Evolutionary conservation across 108 stramenopile genomes (phyloP), one percentile per base, ranked within the genome.

Genomic region (Skeletonema potamos): DNA sequence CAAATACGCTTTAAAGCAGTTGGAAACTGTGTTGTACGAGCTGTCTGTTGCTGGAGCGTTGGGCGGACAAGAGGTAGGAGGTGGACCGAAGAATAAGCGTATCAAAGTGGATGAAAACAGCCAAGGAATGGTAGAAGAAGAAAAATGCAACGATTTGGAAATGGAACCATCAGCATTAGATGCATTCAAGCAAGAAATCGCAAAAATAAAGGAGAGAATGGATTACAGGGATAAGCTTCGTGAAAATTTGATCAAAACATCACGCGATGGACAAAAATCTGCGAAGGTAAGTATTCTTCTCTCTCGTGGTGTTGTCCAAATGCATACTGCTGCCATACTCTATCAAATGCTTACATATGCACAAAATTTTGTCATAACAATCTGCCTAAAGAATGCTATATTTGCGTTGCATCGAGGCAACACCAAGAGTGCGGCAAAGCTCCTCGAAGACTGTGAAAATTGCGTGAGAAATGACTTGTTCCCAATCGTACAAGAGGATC

Each of bases 381-480:
- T n/a, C n/a, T n/a, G n/a, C n/a, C n/a, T n/a, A 51, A 98, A 98
- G 77, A 90, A 94, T 46, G 84, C 94, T 29, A 96, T 98, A 67
- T 98, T 91, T 79, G 89, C 94, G 4, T 68, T 95, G 33, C 95
- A 96, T 76, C 92, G 97, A 3, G 85, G 85, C 1, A 88, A 96
- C 66, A 36, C 33, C 18, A 54, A 68, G 3, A 46, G 72, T 43
- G 90, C 95, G 7, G 61, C 33, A 11, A 69, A 83, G 57, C 83
- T 94, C 11, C 69, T 95, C 0, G 10, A 33, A 13, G 62, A 87
- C n/a, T 91, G 91, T 70, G 88, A 91, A 61, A 62, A 68, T 2
- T 86, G 88, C 64, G 87, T 87, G 24, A 67, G 48, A 10, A 79
- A 89, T 18, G 79, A 91, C 1, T 64, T 97, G 48, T 30, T 92